Base-by-base conservation (phyloP, 2,329 filamentous ascomycete species). In the Bipolaris sorokiniana region DNA sequence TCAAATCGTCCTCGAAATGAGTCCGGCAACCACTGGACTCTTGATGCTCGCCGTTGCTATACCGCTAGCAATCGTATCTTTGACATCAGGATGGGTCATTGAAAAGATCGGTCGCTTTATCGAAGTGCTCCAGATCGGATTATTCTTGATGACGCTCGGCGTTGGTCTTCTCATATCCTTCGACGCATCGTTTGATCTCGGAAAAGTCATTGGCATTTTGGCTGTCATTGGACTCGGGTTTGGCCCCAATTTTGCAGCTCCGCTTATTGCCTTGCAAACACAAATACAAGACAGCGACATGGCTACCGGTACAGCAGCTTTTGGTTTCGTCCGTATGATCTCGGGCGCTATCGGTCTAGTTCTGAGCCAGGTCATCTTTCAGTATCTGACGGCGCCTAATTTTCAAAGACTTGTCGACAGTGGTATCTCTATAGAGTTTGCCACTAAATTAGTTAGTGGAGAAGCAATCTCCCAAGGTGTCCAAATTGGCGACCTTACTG, bases 1-100 rank as follows among this genome's bases (percentile, higher is more conserved):
- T 58, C 90, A 93, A 71, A 82, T 87, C 10, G 87, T 88, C 0
- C 82, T 87, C 2, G 80, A 81, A n/a, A 82, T 82, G 1, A 81
- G 80, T 0, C 85, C 88, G 0, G 78, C 88, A 37, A 78, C 79
- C 10, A 87, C 86, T 0, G 82, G 81, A 54, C 62, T 88, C 0
- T 82, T 87, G 26, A 81, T 90, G 41, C 79, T 91, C 1, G 87
- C 89, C 0, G 81, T 88, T 26, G 85, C 72, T 0, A 58, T 78
- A 16, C 72, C 75, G 0, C 78, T 82, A 48, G 80, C 83, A 1
- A 51, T 78, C 4, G 68, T 79, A 0, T 81, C 78, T n/a, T 77
- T 84, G 16, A 47, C 74, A 1, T 76, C 76, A 0, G 84, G 84
- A 0, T 57, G 81, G 26, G 66, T 79, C 60, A 80, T 82, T 33